Conservation (phyloP, 805 yeast species). For the Saturnispora serradocipensis region DNA sequence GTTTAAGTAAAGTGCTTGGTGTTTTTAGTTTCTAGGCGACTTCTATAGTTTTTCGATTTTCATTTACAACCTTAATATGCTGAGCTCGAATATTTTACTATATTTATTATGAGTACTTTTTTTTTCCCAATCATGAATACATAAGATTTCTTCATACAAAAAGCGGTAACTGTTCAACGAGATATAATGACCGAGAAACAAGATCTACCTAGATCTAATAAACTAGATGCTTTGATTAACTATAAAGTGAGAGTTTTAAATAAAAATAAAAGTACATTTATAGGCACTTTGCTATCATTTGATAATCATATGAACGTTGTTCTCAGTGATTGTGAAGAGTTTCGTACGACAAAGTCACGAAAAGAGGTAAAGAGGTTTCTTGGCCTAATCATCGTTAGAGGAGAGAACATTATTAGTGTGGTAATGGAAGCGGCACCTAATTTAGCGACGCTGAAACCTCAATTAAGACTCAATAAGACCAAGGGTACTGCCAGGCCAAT, state of each 20-base stretch:
- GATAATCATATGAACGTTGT: constrained; percentile 87
- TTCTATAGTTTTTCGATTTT: neutral
- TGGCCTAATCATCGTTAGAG: constrained; percentile 78
- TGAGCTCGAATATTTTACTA: neutral
- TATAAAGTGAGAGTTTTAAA: constrained; percentile 66
- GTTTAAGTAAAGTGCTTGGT: constrained; percentile 4
- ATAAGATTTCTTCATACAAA: neutral
- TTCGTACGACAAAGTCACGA: constrained; percentile 61
- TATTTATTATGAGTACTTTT: neutral
- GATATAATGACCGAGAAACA: constrained; percentile 22
- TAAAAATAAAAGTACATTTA: constrained; percentile 65
- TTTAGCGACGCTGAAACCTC: constrained; percentile 24
- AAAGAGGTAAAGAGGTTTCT: constrained; percentile 62
- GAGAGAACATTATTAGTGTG: constrained; percentile 74
- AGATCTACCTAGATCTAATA: constrained; percentile 33
- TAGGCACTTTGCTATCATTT: constrained; percentile 78
- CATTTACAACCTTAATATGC: neutral
- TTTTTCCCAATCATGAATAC: neutral
- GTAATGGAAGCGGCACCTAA: constrained; percentile 58
- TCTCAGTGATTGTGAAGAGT: constrained; percentile 75
- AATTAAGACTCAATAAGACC: constrained; percentile 24
- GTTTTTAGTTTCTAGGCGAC: neutral
- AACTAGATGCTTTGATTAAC: constrained; percentile 55
- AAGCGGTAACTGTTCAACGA: neutral
- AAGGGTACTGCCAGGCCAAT: constrained; percentile 27